Evolutionary conservation across 1,284 basidiomycete genomes (phyloP), one percentile per base, ranked within the genome.

Genomic region (Ceratobasidium sp.): DNA sequence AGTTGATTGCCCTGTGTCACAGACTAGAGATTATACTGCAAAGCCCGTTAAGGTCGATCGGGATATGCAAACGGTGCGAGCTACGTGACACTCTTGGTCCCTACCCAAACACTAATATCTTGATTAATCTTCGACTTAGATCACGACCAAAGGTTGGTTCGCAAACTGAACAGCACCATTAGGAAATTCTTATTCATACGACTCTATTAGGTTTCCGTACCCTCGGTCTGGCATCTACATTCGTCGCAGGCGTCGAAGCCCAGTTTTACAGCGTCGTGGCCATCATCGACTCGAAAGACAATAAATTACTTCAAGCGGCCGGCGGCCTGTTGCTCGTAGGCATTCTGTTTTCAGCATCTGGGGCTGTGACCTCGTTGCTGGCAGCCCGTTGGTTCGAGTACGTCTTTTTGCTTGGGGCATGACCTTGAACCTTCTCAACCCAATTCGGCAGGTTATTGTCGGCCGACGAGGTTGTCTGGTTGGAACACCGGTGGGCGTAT

Each of bases 311-410:
- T 3, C 66, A 71, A 46, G 39, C 66, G 1, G 24, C 34, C 66
- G 48, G 31, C 16, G 54, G 53, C 16, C 29, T 71, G 0, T 24
- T 71, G 5, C 41, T 71, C 16, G 54, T 71, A 16, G 66, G 66
- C 4, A 58, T 71, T 19, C 27, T 71, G 8, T 46, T 71, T 22
- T 71, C 66, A n/a, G 53, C 66, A 9, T 71, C 41, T 13, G 66
- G 66, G 19, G 66, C 66, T 19, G 41, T 71, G 13, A 53, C 66
- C 7, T 58, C 66, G 16, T 56, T 71, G 1, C 31, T 71, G 6
- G 37, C 66, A 46, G n/a, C 66, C 2, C 66, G 66, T 2, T 71
- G 66, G 66, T 71, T 43, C 29, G 66, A 71, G 66, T 71, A 24
- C n/a, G 66, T 49, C 27, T 43, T 27, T 48, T 1, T 1, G 22